These are phyloP conservation scores for Aspergillus panamensis DNA, from an alignment of 495 filamentous ascomycete genomes.

Conservation along the genomic window DNA sequence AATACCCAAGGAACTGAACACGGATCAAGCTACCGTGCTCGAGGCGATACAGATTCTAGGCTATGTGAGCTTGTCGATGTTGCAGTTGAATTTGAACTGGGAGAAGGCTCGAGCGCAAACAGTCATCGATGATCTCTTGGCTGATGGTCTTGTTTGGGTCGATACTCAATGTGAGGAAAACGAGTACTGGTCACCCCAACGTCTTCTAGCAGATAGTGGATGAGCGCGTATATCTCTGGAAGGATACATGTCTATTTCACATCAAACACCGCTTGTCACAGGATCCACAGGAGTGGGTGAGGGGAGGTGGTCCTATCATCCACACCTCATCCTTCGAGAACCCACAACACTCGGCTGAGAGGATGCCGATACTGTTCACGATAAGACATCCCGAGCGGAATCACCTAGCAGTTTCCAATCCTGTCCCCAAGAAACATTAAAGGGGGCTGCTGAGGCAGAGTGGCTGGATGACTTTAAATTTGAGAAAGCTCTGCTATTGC, in stretches of 20 bases:
- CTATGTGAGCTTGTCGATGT: constrained; percentile 86
- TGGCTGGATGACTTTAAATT: too few relatives aligned
- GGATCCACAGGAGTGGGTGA: too few relatives aligned
- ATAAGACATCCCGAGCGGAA: too few relatives aligned
- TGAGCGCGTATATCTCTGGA: constrained; percentile 20
- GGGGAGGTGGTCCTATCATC: too few relatives aligned
- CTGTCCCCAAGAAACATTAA: too few relatives aligned
- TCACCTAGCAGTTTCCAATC: too few relatives aligned
- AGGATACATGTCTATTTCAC: background rate
- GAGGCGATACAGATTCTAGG: constrained; percentile 84
- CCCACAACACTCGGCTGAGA: too few relatives aligned
- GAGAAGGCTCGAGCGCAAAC: constrained; percentile 79
- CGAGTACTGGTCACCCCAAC: constrained; percentile 89
- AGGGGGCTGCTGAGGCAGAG: too few relatives aligned
- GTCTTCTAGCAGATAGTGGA: constrained; percentile 40
- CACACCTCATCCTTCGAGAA: too few relatives aligned
- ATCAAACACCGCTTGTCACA: too few relatives aligned
- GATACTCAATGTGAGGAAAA: constrained; percentile 82
- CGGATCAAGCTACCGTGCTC: constrained; percentile 86
- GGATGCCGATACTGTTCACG: too few relatives aligned
- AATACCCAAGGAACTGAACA: constrained; percentile 93
- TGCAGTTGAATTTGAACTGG: constrained; percentile 88
- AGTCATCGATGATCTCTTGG: constrained; percentile 84
- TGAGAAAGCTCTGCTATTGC: too few relatives aligned
- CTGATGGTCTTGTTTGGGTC: constrained; percentile 90